These are phyloP conservation scores for Tetracladium marchalianum DNA, from an alignment of 495 filamentous ascomycete genomes.

Conservation along the genomic window DNA sequence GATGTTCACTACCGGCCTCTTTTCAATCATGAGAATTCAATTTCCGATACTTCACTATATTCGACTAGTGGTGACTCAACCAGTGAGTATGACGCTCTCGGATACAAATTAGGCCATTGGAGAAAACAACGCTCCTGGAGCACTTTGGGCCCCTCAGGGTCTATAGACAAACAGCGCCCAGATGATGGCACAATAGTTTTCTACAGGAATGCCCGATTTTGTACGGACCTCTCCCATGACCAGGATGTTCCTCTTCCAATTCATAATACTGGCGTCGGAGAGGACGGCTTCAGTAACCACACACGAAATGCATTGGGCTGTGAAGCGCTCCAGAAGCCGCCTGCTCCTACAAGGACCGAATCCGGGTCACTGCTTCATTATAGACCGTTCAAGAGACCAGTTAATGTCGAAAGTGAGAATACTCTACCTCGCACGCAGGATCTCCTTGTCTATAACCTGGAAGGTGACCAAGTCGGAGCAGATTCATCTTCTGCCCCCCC, in stretches of 20 bases:
- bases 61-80: slow-evolving; percentile 19
- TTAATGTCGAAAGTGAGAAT: slow-evolving; percentile 14
- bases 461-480: slow-evolving; percentile 15
- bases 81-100: background rate
- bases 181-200: slow-evolving; percentile 70
- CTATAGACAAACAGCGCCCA: slow-evolving; percentile 25
- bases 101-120: background rate
- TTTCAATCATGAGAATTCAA: slow-evolving; percentile 39
- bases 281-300: slow-evolving; percentile 14
- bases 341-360: slow-evolving; percentile 16
- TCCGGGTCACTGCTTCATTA: slow-evolving; percentile 35
- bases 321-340: background rate
- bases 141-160: slow-evolving; percentile 29
- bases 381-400: slow-evolving; percentile 27
- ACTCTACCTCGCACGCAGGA: slow-evolving; percentile 5
- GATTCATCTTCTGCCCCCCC: slow-evolving; percentile 8
- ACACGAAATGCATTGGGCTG: slow-evolving; percentile 16
- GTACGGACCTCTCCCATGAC: slow-evolving; percentile 66
- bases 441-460: slow-evolving; percentile 20
- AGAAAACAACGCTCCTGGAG: slow-evolving; percentile 8
- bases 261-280: slow-evolving; percentile 28
- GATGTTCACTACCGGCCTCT: slow-evolving; percentile 54
- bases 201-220: slow-evolving; percentile 66
- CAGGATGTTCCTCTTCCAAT: slow-evolving; percentile 26
- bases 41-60: slow-evolving; percentile 13